Evolutionary conservation across 352 stramenopile genomes (phyloP).

Genomic region (Pythium periplocum): DNA sequence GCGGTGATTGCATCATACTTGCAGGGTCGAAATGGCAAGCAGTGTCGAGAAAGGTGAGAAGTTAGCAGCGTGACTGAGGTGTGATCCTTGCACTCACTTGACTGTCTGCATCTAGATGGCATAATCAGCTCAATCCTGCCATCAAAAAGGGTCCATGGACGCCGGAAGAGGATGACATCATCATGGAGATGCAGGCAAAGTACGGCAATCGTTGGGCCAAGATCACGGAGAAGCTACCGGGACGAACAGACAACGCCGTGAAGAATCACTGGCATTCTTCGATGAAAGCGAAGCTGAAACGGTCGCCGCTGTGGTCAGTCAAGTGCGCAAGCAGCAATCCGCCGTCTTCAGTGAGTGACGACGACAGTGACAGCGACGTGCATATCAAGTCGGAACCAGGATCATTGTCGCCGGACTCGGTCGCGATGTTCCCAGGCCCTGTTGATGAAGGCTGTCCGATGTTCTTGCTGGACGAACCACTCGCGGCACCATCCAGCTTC

Average conservation of each 20-base stretch:
- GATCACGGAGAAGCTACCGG: slow-evolving; percentile 95
- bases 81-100: neutral
- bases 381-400: slow-evolving; percentile 14
- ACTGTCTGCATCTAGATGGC: slow-evolving; percentile 42
- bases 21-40: slow-evolving; percentile 79
- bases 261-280: slow-evolving; percentile 97
- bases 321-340: neutral
- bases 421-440: slow-evolving; percentile 20
- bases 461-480: slow-evolving; percentile 4
- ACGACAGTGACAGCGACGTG: neutral
- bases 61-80: neutral
- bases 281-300: slow-evolving; percentile 56
- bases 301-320: neutral
- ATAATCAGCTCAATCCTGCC: slow-evolving; percentile 77
- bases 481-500: slow-evolving; percentile 2
- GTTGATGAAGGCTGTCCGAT: neutral
- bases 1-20: slow-evolving; percentile 82
- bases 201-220: slow-evolving; percentile 97
- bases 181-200: slow-evolving; percentile 74
- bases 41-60: slow-evolving; percentile 75
- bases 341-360: neutral
- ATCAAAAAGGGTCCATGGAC: slow-evolving; percentile 83
- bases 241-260: slow-evolving; percentile 94
- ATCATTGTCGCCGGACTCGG: slow-evolving; percentile 27
- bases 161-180: slow-evolving; percentile 78